phyloP scores from a whole-genome alignment of 805 yeast genomes.

The Nematodospora valgi region DNA sequence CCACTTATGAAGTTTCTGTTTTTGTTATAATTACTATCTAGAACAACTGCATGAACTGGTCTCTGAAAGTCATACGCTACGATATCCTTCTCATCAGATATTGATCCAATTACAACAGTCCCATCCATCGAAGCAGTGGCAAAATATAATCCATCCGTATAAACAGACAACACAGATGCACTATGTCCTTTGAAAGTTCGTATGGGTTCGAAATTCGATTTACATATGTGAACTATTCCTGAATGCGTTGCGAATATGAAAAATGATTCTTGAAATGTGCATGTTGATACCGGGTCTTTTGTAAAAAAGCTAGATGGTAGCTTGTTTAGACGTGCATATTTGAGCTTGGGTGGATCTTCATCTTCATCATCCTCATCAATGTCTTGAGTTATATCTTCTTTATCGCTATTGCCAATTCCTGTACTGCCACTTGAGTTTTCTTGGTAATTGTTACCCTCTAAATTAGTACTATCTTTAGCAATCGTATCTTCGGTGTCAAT shows the following conservation, averaged over 20 bases:
- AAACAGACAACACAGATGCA: conserved; percentile 74
- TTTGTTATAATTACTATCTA: conserved; percentile 64
- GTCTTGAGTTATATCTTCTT: conserved; percentile 6
- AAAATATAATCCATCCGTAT: conserved; percentile 68
- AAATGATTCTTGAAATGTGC: conserved; percentile 54
- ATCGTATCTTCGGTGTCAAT: conserved; percentile 1
- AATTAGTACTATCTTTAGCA: not conserved
- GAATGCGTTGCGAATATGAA: conserved; percentile 87
- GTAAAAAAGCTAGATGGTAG: conserved; percentile 70
- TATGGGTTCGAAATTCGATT: conserved; percentile 54
- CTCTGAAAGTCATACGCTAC: conserved; percentile 78
- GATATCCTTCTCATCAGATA: conserved; percentile 58
- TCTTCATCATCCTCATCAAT: conserved; percentile 12
- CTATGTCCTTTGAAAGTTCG: conserved; percentile 81
- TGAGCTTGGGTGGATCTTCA: conserved; percentile 66
- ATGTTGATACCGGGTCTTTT: conserved; percentile 76
- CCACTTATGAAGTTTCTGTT: conserved; percentile 76
- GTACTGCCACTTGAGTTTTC: not conserved
- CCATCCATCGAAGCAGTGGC: conserved; percentile 96
- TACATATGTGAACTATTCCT: conserved; percentile 70
- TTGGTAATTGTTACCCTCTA: not conserved
- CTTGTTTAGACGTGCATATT: conserved; percentile 65
- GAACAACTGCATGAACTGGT: conserved; percentile 82
- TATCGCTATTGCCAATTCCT: not conserved
- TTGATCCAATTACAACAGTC: conserved; percentile 76